A percentile compares a stretch with the other conserved stretches of the same genome.
phyloP scores from a whole-genome alignment of 345 rosid species.

The Melaleuca quinquenervia region DNA sequence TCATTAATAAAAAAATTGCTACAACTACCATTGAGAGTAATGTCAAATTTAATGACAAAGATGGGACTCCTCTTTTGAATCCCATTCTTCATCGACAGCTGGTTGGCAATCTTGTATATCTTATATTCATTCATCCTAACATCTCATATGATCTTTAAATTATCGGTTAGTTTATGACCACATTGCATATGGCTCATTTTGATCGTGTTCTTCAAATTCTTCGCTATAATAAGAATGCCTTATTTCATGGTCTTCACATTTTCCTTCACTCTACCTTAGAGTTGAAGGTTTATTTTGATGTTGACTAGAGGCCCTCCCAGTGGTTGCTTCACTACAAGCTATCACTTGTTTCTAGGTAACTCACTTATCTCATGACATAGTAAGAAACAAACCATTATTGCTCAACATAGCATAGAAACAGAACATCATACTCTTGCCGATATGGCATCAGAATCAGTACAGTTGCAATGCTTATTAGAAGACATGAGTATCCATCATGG shows the following conservation, averaged over 20 bases:
- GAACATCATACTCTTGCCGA: neutral
- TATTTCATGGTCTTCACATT: neutral
- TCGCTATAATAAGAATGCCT: too few species aligned
- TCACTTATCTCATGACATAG: neutral
- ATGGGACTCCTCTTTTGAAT: neutral
- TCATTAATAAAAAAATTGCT: neutral
- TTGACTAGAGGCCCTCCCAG: neutral
- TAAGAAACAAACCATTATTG: neutral
- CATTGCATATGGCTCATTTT: neutral
- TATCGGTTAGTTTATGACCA: too few species aligned
- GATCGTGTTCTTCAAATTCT: neutral
- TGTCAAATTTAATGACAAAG: neutral
- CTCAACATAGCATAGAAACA: too few species aligned
- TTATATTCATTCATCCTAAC: neutral
- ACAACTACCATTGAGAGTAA: neutral
- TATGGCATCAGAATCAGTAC: too few species aligned
- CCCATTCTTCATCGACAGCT: neutral
- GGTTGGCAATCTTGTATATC: neutral
- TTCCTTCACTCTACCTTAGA: fast-evolving
- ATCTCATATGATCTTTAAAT: neutral
- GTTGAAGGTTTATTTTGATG: neutral
- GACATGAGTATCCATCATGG: neutral
- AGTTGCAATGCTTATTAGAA: neutral
- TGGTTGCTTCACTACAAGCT: neutral
- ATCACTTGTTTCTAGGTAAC: neutral